These are phyloP conservation scores for Prunus mira DNA, from an alignment of 306 rosid genomes.

Conservation along the genomic window DNA sequence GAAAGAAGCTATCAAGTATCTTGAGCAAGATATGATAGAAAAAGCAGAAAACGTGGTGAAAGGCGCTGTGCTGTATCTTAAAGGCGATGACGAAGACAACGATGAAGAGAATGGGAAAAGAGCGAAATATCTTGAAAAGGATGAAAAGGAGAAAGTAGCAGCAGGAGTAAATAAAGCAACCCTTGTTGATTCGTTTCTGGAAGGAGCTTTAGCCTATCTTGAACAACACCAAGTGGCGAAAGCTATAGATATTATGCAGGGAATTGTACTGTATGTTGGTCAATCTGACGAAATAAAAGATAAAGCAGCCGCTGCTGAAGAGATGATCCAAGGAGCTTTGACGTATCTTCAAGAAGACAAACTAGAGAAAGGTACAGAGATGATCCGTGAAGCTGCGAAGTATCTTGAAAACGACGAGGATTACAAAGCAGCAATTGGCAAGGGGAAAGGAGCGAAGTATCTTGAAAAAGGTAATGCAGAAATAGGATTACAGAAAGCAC, in stretches of 20 bases:
- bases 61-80: neutral
- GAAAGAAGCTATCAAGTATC: neutral
- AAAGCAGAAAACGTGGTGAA: neutral
- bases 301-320: neutral
- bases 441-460: neutral
- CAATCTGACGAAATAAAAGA: neutral
- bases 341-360: neutral
- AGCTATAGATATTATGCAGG: neutral
- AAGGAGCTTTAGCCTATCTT: neutral
- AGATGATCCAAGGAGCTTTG: neutral
- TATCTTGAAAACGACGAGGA: neutral
- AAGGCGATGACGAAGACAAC: neutral
- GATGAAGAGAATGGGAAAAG: neutral
- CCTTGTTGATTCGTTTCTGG: neutral
- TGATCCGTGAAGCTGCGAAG: neutral
- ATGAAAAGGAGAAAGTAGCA: neutral
- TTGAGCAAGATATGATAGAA: neutral
- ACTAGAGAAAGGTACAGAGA: neutral
- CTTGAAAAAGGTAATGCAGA: neutral
- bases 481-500: neutral
- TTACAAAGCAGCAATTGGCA: neutral
- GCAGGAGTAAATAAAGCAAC: neutral
- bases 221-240: neutral
- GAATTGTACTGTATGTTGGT: neutral
- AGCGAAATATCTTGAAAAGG: neutral